Base-by-base conservation (phyloP, 352 stramenopile species). In the Plasmopara halstedii region DNA sequence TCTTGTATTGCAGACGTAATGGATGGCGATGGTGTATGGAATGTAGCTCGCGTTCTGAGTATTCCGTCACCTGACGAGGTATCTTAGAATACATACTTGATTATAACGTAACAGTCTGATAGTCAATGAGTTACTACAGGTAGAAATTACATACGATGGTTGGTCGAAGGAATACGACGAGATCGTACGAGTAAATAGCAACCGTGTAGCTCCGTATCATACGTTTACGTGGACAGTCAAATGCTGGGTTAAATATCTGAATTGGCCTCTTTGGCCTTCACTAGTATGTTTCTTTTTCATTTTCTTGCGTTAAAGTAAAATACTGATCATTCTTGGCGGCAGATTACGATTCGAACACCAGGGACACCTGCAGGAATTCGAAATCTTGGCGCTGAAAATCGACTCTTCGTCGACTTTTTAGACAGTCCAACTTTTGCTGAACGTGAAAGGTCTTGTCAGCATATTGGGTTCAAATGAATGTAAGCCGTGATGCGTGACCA, bases 221-320 rank as follows among this genome's bases (percentile, higher is more conserved):
- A 85, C 75, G 23, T 90, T 79, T 46, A 90, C 79, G 37, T 87
- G 65, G 73, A 50, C 59, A 6, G 75, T 88, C 51, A 88, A 88
- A 48, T 85, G 75, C 46, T 90, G 79, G 79, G 73, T 78, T 37
- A 86, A 83, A 45, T 90, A 85, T 52, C 60, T 73, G 13, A 90
- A 90, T 41, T 90, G 74, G 73, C 79, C 75, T 1, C 58, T 69
- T 36, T 90, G 79, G 79, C 75, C 79, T 2, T 77, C 73, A 3
- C 17, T 90, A 21, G 78, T 90, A 38, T 2, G 44, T 43, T 13
- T 18, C 26, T 29, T 35, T 18, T 18, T 20, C 13, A 4, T 18
- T 21, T 7, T 13, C 31, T 17, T 35, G 31, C n/a, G n/a, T n/a
- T n/a, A n/a, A n/a, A n/a, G n/a, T n/a, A n/a, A n/a, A n/a, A 17